These are phyloP conservation scores for Stellera chamaejasme DNA, from an alignment of 345 rosid species.

Conservation along the genomic window DNA sequence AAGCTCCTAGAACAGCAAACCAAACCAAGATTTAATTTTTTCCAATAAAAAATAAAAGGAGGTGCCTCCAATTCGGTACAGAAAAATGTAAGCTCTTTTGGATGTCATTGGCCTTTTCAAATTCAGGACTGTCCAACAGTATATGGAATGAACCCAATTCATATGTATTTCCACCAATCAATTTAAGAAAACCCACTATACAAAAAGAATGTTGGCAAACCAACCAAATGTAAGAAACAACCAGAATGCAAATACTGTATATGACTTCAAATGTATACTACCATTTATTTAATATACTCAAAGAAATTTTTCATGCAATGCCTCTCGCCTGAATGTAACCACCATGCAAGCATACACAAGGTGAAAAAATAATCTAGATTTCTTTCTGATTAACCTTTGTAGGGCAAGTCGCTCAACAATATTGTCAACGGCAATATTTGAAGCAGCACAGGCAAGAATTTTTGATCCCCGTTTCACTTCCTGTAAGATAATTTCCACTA, in stretches of 20 bases:
- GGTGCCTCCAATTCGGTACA: too few relatives aligned
- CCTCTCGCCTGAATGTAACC: neutral
- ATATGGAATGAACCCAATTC: too few relatives aligned
- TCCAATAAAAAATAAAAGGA: neutral
- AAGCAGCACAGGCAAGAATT: conserved; percentile 97
- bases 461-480: conserved; percentile 94
- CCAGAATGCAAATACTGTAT: too few relatives aligned
- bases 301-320: neutral
- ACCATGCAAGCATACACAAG: neutral
- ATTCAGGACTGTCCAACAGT: too few relatives aligned
- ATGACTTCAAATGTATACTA: neutral
- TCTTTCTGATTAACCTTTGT: conserved; percentile 45
- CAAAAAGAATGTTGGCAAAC: too few relatives aligned
- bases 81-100: too few relatives aligned
- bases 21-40: too few relatives aligned
- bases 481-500: conserved; percentile 86
- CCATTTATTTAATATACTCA: neutral
- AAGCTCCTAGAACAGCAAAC: too few relatives aligned
- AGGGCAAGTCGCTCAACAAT: conserved; percentile 91
- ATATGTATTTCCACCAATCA: too few relatives aligned
- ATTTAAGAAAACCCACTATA: too few relatives aligned
- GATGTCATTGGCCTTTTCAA: too few relatives aligned
- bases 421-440: conserved; percentile 97
- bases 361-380: conserved; percentile 2
- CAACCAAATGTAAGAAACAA: too few relatives aligned